These are phyloP conservation scores for Rhizopogon vinicolor DNA, from an alignment of 768 basidiomycete species.

Conservation along the genomic window DNA sequence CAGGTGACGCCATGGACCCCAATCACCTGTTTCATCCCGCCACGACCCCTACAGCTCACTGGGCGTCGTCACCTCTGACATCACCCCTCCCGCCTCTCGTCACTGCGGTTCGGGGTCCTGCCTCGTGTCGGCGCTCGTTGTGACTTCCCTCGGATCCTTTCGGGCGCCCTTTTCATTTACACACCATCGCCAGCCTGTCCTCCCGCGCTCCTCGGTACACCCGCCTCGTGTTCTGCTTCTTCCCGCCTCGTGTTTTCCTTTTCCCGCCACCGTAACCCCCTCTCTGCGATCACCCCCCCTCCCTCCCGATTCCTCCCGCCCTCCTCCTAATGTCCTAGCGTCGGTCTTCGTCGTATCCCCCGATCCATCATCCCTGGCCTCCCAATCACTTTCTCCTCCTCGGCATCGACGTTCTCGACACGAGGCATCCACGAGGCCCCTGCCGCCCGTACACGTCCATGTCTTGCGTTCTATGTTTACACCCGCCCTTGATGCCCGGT, in stretches of 20 bases:
- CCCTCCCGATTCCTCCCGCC: constrained; percentile 1
- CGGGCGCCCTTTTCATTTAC: too few species aligned
- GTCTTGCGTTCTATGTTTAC: neutral
- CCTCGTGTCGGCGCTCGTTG: constrained; percentile 28
- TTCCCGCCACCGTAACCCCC: too few species aligned
- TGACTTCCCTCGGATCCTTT: neutral
- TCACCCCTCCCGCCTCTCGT: constrained; percentile 15
- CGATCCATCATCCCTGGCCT: neutral
- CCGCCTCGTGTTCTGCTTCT: neutral
- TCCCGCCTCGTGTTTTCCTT: constrained; percentile 1
- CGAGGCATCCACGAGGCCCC: neutral
- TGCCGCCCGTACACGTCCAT: neutral
- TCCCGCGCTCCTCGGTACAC: neutral
- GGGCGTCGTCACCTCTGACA: constrained; percentile 7
- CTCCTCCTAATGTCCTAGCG: neutral
- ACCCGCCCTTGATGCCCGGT: constrained; percentile 2
- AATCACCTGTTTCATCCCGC: constrained; percentile 7
- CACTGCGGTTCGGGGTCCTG: constrained; percentile 14
- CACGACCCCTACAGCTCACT: neutral
- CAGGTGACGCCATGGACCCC: constrained; percentile 14
- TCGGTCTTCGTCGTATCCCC: neutral
- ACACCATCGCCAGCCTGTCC: neutral
- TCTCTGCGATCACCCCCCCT: too few species aligned
- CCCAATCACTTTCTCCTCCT: neutral
- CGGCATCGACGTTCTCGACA: neutral